Base-by-base conservation (phyloP, 306 rosid species). In the Gleditsia sinensis region DNA sequence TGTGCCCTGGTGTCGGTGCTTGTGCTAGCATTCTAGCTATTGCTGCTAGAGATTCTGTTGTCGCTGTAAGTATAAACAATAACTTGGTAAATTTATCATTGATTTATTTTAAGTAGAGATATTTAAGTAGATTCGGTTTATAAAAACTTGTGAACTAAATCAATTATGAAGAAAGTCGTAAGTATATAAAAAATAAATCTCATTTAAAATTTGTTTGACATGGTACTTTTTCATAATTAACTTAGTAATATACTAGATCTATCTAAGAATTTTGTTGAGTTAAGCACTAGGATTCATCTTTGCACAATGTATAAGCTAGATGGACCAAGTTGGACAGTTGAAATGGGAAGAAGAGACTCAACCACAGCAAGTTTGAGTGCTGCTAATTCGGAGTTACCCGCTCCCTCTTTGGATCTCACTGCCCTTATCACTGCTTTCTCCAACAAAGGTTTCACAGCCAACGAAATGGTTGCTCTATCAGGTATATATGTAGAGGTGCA, bases 11-110 rank as follows among this genome's bases (percentile, higher is more conserved):
- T 7, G 81, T 83, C 8, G 81, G 87, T 4, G 87, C 88, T 9
- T 89, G 94, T 24, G 84, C 87, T 13, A 91, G 87, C 40, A 83
- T 89, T 20, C 0, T 89, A 62, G 57, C 86, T 0, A 75, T 81
- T 71, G 94, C 90, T 12, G 91, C 91, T 0, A 78, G 90, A 32
- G 94, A 87, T 32, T 84, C 90, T 6, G 85, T 84, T 7, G 71
- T 69, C 24, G 74, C 58, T 13, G 92, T 87, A 66, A 76, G 81
- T 37, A 33, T 71, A 53, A 21, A 79, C 9, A 1, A 1, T 6
- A n/a, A n/a, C 0, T 9, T 9, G 5, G 0, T 34, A 4, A 34
- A 28, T 10, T 36, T 6, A 6, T 10, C 42, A 36, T 36, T 36
- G 3, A 43, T 13, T 43, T 4, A 43, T 9, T n/a, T n/a, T n/a